phyloP scores from a whole-genome alignment of 2,329 filamentous ascomycete genomes.

The Chalaropsis thielavioides region DNA sequence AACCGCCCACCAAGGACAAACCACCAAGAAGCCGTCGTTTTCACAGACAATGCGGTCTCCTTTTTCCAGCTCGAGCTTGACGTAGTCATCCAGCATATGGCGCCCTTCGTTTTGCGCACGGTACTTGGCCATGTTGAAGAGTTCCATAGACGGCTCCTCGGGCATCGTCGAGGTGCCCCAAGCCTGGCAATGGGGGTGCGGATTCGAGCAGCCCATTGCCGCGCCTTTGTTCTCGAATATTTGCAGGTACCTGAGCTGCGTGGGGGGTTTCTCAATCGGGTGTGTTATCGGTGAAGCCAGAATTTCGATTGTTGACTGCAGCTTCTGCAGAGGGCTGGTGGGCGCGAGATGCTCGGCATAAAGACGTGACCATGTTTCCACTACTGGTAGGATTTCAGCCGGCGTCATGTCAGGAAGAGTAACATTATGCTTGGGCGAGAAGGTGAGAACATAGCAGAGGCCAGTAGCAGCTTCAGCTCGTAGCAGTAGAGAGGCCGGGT shows the following conservation, averaged over 20 bases:
- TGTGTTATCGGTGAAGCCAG: slow-evolving; percentile 28
- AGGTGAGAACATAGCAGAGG: slow-evolving; percentile 93
- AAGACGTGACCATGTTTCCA: slow-evolving; percentile 82
- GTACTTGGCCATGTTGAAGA: slow-evolving; percentile 68
- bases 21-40: slow-evolving; percentile 68
- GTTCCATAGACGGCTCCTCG: slow-evolving; percentile 72
- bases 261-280: slow-evolving; percentile 24
- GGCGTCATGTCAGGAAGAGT: slow-evolving; percentile 82
- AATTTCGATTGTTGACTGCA: slow-evolving; percentile 27
- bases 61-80: slow-evolving; percentile 65
- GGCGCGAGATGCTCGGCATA: slow-evolving; percentile 71
- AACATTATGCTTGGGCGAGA: slow-evolving; percentile 77
- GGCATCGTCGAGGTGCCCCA: slow-evolving; percentile 89
- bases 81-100: slow-evolving; percentile 77
- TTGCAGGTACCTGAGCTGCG: slow-evolving; percentile 66
- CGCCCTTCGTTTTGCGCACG: slow-evolving; percentile 53
- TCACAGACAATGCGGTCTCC: slow-evolving; percentile 71
- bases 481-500: slow-evolving; percentile 61
- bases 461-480: slow-evolving; percentile 77
- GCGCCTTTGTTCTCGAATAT: slow-evolving; percentile 99
- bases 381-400: slow-evolving; percentile 61
- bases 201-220: slow-evolving; percentile 97
- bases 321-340: slow-evolving; percentile 44
- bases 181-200: slow-evolving; percentile 90
- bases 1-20: slow-evolving; percentile 94